Percentiles rank a stretch among this genome's conserved stretches.
phyloP scores from a whole-genome alignment of 1,284 basidiomycete species.

The Trichosporon sp. region DNA sequence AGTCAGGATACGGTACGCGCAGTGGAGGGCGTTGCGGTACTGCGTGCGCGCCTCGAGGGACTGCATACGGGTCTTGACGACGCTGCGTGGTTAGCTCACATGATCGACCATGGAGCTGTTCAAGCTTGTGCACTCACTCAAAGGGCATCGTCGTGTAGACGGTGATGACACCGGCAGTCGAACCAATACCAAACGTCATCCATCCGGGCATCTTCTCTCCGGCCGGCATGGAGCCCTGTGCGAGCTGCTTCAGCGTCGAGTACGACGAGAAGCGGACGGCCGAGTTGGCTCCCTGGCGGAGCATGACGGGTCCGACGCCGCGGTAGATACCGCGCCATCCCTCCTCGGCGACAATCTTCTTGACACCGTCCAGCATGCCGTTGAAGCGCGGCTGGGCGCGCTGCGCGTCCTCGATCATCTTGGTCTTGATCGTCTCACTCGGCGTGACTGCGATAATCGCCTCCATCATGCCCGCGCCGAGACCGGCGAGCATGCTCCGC shows the following conservation, averaged over 20 bases:
- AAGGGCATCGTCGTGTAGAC: slow-evolving; percentile 88
- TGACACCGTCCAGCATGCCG: slow-evolving; percentile 85
- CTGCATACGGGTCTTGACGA: slow-evolving; percentile 98
- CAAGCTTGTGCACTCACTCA: slow-evolving; percentile 64
- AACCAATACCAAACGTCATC: slow-evolving; percentile 93
- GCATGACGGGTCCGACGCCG: slow-evolving; percentile 92
- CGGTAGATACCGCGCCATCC: slow-evolving; percentile 79
- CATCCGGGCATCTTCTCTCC: slow-evolving; percentile 82
- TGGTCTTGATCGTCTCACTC: slow-evolving; percentile 99
- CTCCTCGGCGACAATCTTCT: slow-evolving; percentile 79
- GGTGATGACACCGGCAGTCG: slow-evolving; percentile 88
- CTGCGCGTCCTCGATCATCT: slow-evolving; percentile 93
- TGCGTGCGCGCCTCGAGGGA: slow-evolving; percentile 77
- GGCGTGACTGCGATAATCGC: slow-evolving; percentile 95
- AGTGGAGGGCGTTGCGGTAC: slow-evolving; percentile 92
- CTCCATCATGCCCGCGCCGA: slow-evolving; percentile 93
- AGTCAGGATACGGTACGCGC: slow-evolving; percentile 84
- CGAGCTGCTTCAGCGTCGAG: slow-evolving; percentile 86
- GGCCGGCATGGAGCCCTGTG: slow-evolving; percentile 78
- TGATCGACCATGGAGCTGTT: not conserved
- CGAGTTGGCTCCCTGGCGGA: slow-evolving; percentile 96
- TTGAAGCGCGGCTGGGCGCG: slow-evolving; percentile 78
- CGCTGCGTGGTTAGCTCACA: slow-evolving; percentile 61
- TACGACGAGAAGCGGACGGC: slow-evolving; percentile 97
- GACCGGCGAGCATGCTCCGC: slow-evolving; percentile 79